Evolutionary conservation across 2,329 filamentous ascomycete species (phyloP), one percentile per base, ranked within the genome.

Genomic region (Endoconidiophora polonica): DNA sequence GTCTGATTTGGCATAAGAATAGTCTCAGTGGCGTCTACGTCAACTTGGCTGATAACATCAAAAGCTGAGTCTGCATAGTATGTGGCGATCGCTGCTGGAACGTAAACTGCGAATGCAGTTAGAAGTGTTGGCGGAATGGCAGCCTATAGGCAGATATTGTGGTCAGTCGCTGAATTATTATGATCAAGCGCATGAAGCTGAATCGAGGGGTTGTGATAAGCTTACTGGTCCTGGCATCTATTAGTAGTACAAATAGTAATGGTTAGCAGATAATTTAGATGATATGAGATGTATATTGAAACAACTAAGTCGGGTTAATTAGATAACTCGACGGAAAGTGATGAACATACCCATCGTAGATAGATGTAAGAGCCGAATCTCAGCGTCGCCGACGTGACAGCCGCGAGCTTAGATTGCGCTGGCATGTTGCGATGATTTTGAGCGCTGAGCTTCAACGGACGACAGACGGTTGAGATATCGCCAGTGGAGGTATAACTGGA

Each of bases 41-140:
- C 73, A 20, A 81, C 65, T 55, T 80, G 67, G 56, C 81, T 76
- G 53, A 81, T 63, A 4, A 82, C 59, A 44, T 75, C 68, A 57
- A 78, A 73, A 52, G 72, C 67, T 5, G 76, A 68, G 51, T 76
- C 73, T 14, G 69, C 68, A 23, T 73, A 62, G 59, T 75, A 78
- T 56, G 71, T 76, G 10, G 68, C 65, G 46, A 83, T 61, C 62
- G 82, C 84, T 0, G 78, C 69, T 0, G 79, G 72, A 0, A 80
- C 60, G 57, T 85, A 86, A 52, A 86, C 63, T 22, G 74, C 77
- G 54, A 82, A 78, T 2, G 82, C 65, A 0, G 80, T 71, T 51
- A 77, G 77, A 3, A 78, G 56, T 14, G 55, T 55, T 33, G 55
- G 29, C 12, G 55, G 56, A 12, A 59, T 48, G 6, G 53, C 54